Base-by-base conservation (phyloP, 2,329 filamentous ascomycete species). In the Phialemonium atrogriseum region DNA sequence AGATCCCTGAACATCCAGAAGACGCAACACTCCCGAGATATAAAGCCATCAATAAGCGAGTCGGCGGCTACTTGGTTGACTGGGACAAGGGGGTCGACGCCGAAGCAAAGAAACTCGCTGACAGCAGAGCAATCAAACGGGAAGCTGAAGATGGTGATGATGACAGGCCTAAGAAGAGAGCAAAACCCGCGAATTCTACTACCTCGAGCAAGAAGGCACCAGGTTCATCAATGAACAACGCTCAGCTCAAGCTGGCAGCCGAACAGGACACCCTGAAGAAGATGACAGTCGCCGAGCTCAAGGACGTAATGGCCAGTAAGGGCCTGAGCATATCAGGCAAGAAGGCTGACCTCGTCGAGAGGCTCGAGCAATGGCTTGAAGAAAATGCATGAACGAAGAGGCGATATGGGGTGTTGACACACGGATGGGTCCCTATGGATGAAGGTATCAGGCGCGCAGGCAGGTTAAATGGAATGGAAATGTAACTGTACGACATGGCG, bases 21-120 rank as follows among this genome's bases (percentile, higher is more conserved):
- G 91, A 98, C 50, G 79, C 82, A 42, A 96, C 91, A 0, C 53
- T 84, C 10, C 91, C 91, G 2, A 85, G 83, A 46, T 87, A 80
- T 56, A 80, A 74, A 44, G 85, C 93, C 43, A 96, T 98, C 34
- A 76, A 87, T 54, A 96, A 93, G 62, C 77, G 89, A 18, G 81
- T 84, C 2, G 88, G 87, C 0, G 73, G 76, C 3, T 84, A 86
- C 48, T 71, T 94, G 8, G 65, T 80, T 27, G 77, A 84, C 20
- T 94, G 88, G 79, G 79, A 83, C 4, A 64, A 73, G 21, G 67
- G 71, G 9, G 66, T 95, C 5, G 73, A 82, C 18, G 58, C 70
- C 7, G 74, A 78, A 35, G 53, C 64, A 1, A 49, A 45, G 3
- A 46, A 50, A 8, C 47, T 60, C 5, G 48, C 52, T 32, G 51